Evolutionary conservation across 1,284 basidiomycete species (phyloP).

Genomic region (Phellopilus nigrolimitatus): DNA sequence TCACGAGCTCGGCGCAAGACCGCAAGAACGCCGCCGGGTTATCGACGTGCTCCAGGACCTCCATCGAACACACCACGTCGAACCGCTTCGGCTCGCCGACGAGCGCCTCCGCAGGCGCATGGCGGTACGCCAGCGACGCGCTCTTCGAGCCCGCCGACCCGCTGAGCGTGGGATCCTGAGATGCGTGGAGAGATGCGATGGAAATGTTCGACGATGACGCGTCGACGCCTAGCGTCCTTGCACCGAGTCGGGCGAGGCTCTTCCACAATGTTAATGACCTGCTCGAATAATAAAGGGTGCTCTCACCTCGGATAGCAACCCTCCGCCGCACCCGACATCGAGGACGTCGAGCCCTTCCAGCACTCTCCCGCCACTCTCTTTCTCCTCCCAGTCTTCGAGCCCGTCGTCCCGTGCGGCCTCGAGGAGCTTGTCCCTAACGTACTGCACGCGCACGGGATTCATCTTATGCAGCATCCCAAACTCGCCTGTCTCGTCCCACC

Average conservation of each 20-base stretch:
- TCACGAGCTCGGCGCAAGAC: slow-evolving; percentile 79
- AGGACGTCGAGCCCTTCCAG: slow-evolving; percentile 65
- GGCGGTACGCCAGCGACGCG: slow-evolving; percentile 55
- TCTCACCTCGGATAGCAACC: slow-evolving; percentile 84
- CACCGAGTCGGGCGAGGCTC: slow-evolving; percentile 87
- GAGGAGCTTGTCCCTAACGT: slow-evolving; percentile 76
- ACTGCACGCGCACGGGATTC: slow-evolving; percentile 89
- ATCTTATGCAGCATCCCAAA: slow-evolving; percentile 89
- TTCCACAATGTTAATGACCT: slow-evolving; percentile 35
- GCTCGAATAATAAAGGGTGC: no score
- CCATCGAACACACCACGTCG: slow-evolving; percentile 96
- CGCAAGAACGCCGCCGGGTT: slow-evolving; percentile 82
- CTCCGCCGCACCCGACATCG: slow-evolving; percentile 95
- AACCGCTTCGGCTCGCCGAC: slow-evolving; percentile 59
- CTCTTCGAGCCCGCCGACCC: slow-evolving; percentile 14
- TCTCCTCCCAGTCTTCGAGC: slow-evolving; percentile 32
- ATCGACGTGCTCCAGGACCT: slow-evolving; percentile 97
- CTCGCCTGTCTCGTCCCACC: slow-evolving; percentile 96
- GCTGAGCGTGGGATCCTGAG: slow-evolving; percentile 63
- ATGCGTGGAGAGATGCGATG: slow-evolving; percentile 82
- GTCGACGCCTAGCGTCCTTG: slow-evolving; percentile 83
- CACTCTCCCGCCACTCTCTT: slow-evolving; percentile 31
- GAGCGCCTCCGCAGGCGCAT: slow-evolving; percentile 76
- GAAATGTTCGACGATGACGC: slow-evolving; percentile 85
- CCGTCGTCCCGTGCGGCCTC: slow-evolving; percentile 54